Evolutionary conservation across 2,329 filamentous ascomycete genomes (phyloP).

Genomic region (Spiromastix sp.): DNA sequence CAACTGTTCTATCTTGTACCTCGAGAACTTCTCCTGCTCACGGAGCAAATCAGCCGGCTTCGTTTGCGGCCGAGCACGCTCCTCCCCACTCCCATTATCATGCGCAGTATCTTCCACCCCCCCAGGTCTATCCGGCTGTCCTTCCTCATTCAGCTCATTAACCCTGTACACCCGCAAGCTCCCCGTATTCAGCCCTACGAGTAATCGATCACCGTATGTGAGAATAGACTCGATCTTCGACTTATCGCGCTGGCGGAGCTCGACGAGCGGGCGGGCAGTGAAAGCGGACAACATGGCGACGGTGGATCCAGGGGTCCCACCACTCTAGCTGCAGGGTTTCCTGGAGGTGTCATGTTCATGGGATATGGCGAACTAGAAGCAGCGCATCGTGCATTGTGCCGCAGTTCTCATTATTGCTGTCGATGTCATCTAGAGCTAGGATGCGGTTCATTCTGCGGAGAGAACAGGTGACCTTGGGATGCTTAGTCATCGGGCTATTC

Average conservation of each 20-base stretch:
- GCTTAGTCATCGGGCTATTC: too few relatives aligned
- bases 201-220: constrained; percentile 80
- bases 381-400: too few relatives aligned
- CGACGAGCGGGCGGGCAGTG: constrained; percentile 88
- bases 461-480: too few relatives aligned
- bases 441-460: too few relatives aligned
- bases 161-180: constrained; percentile 82
- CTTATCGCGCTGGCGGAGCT: constrained; percentile 92
- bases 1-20: constrained; percentile 81
- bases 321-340: constrained; percentile 8
- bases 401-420: too few relatives aligned
- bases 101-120: background rate
- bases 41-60: constrained; percentile 73
- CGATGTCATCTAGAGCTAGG: too few relatives aligned
- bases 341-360: constrained; percentile 8
- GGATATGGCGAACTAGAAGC: constrained; percentile 2
- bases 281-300: constrained; percentile 84
- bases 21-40: constrained; percentile 89
- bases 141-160: constrained; percentile 50
- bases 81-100: constrained; percentile 9
- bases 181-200: constrained; percentile 87
- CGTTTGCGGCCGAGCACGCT: constrained; percentile 10
- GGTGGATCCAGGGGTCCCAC: constrained; percentile 2
- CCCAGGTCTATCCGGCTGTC: constrained; percentile 15
- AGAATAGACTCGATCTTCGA: constrained; percentile 94